A percentile compares a stretch with the other conserved stretches of the same genome.
These are phyloP conservation scores for Ogataea corticis DNA, from an alignment of 805 yeast species.

Conservation along the genomic window DNA sequence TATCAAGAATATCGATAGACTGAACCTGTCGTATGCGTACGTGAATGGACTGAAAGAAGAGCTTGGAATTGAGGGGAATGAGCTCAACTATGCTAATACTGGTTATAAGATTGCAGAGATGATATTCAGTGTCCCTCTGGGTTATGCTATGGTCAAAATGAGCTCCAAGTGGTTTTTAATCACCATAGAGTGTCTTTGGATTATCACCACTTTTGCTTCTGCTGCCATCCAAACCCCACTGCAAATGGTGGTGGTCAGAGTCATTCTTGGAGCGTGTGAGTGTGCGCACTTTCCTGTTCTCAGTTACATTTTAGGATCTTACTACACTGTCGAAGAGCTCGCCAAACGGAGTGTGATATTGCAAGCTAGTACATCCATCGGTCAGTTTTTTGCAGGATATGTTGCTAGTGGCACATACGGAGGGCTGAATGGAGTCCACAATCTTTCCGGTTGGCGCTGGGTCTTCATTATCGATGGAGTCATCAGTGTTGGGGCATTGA, in stretches of 20 bases:
- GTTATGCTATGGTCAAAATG: conserved; percentile 37
- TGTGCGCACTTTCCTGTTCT: conserved; percentile 2
- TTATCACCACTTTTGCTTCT: background rate
- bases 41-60: conserved; percentile 63
- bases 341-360: conserved; percentile 59
- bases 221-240: conserved; percentile 2
- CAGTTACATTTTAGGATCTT: conserved; percentile 41
- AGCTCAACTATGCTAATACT: conserved; percentile 1
- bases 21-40: conserved; percentile 54
- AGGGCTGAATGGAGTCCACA: conserved; percentile 46
- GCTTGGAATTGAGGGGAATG: conserved; percentile 4
- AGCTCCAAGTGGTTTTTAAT: conserved; percentile 10
- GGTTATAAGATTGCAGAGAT: conserved; percentile 46
- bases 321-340: conserved; percentile 54
- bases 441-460: conserved; percentile 68
- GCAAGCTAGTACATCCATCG: conserved; percentile 30
- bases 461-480: conserved; percentile 61
- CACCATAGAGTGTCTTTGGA: background rate
- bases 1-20: conserved; percentile 53
- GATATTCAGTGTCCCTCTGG: conserved; percentile 55
- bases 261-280: conserved; percentile 40
- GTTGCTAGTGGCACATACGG: conserved; percentile 54
- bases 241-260: conserved; percentile 28
- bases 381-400: conserved; percentile 52
- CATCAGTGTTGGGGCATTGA: conserved; percentile 54